Evolutionary conservation across 164 flowering plant genomes (phyloP).

Genomic region (Vitis riparia): DNA sequence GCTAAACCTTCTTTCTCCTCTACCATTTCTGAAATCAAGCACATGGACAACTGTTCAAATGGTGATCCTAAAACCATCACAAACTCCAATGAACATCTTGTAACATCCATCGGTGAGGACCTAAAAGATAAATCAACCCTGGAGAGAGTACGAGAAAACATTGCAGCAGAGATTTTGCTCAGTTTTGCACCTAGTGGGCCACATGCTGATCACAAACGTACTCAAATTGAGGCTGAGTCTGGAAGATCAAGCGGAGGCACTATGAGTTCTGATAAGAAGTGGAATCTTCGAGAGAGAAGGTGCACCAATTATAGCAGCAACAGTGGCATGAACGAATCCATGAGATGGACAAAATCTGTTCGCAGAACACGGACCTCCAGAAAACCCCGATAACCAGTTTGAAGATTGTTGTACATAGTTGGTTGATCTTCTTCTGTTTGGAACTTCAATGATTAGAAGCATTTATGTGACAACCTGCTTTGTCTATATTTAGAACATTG

Average conservation of each 20-base stretch:
- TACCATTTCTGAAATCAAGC: slow-evolving; percentile 5
- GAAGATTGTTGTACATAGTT: neutral
- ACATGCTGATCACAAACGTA: neutral
- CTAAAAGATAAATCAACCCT: slow-evolving; percentile 1
- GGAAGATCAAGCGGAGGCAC: slow-evolving; percentile 2
- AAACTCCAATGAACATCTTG: slow-evolving; percentile 4
- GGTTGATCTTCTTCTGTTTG: neutral
- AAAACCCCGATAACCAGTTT: slow-evolving; percentile 6
- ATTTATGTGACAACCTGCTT: too few species aligned
- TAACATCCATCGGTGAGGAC: slow-evolving; percentile 5
- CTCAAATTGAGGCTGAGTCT: neutral
- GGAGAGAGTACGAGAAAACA: slow-evolving; percentile 20
- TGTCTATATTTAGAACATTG: too few species aligned
- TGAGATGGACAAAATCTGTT: slow-evolving; percentile 13
- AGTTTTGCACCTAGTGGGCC: slow-evolving; percentile 14
- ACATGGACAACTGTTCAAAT: neutral
- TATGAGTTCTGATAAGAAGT: slow-evolving; percentile 1
- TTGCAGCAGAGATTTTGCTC: slow-evolving; percentile 29
- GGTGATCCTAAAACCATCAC: neutral
- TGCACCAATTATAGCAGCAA: slow-evolving; percentile 2
- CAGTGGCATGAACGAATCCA: slow-evolving; percentile 1
- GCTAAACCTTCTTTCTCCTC: slow-evolving; percentile 2
- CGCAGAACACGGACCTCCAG: slow-evolving; percentile 14
- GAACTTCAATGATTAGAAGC: neutral
- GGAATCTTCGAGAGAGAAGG: slow-evolving; percentile 8